A percentile compares a stretch with the other conserved stretches of the same genome.
Evolutionary conservation across 1,139 yeast genomes (phyloP).

Genomic region (Debaryomyces psychrophilus): DNA sequence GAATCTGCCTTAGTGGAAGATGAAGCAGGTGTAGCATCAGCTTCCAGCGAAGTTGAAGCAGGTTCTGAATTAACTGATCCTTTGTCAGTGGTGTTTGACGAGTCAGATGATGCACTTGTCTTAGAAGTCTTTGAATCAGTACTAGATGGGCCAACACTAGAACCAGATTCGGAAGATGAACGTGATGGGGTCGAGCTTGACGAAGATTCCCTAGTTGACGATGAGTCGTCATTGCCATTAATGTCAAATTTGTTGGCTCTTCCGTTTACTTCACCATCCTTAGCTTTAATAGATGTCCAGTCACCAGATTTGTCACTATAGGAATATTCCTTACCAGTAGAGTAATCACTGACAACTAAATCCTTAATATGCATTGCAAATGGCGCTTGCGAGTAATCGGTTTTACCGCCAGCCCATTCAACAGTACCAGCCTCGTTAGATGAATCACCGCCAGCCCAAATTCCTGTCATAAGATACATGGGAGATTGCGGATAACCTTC

Average conservation of each 20-base stretch:
- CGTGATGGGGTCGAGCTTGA: slow-evolving; percentile 10
- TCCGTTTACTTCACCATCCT: slow-evolving; percentile 62
- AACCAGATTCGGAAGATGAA: slow-evolving; percentile 6
- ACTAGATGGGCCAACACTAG: too few species aligned
- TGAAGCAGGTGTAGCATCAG: slow-evolving; percentile 5
- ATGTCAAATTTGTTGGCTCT: slow-evolving; percentile 49
- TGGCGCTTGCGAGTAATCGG: slow-evolving; percentile 42
- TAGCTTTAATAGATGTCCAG: slow-evolving; percentile 68
- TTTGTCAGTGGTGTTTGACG: slow-evolving; percentile 6
- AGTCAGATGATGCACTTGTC: slow-evolving; percentile 5
- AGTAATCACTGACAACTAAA: slow-evolving; percentile 35
- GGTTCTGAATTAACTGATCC: neutral
- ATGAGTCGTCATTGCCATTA: slow-evolving; percentile 10
- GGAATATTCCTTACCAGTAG: slow-evolving; percentile 38
- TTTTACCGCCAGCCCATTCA: slow-evolving; percentile 48
- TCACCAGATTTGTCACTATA: slow-evolving; percentile 60
- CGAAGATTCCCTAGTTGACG: slow-evolving; percentile 9
- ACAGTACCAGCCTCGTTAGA: slow-evolving; percentile 52
- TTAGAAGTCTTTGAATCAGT: slow-evolving; percentile 2
- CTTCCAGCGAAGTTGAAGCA: slow-evolving; percentile 5
- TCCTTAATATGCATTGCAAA: slow-evolving; percentile 35
- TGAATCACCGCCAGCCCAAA: slow-evolving; percentile 52
- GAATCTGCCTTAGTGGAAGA: slow-evolving; percentile 5
- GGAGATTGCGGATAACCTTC: slow-evolving; percentile 57
- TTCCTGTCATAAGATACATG: slow-evolving; percentile 48